Evolutionary conservation across 805 yeast species (phyloP), one percentile per base, ranked within the genome.

Genomic region (Teunomyces lycoperdinae): DNA sequence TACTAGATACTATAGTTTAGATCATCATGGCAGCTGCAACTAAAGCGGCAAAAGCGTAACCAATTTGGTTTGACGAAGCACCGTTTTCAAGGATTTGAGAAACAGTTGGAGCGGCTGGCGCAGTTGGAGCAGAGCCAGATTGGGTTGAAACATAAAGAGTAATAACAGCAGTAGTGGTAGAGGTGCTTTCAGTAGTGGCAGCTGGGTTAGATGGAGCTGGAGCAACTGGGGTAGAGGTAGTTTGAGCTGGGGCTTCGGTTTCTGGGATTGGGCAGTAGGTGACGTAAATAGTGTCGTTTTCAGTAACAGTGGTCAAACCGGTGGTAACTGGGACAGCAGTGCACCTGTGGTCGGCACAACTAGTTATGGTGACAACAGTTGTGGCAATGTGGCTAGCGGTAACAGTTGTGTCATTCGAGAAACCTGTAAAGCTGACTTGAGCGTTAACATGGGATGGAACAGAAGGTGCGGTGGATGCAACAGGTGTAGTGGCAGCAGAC

Each of bases 271-370:
- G 68, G 52, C 68, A 64, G 66, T 61, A 65, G 45, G 70, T 65
- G 57, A 67, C 63, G 64, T 63, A 65, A 35, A 53, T 52, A 42
- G 70, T 63, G 38, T 55, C 58, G 45, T 56, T 51, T 43, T 60
- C 62, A 49, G 70, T 67, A 51, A 67, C 63, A 40, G 71, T 67
- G 58, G 73, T 67, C 33, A 66, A 48, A 59, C 70, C 71, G 43
- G 73, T 67, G 54, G 71, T 66, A 14, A 39, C 46, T 42, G 61
- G 50, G 24, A 50, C 51, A n/a, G 33, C 42, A 9, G 45, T 16
- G 49, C 76, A 69, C 39, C 46, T 54, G 60, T 64, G 47, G 50
- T 62, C 61, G 16, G 62, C 52, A 54, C 74, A 70, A 42, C 69
- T 60, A 46, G 73, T 65, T 48, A 64, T 57, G 51, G 71, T 67